phyloP scores from a whole-genome alignment of 1,139 yeast species.

The Magnusiomyces sp. region DNA sequence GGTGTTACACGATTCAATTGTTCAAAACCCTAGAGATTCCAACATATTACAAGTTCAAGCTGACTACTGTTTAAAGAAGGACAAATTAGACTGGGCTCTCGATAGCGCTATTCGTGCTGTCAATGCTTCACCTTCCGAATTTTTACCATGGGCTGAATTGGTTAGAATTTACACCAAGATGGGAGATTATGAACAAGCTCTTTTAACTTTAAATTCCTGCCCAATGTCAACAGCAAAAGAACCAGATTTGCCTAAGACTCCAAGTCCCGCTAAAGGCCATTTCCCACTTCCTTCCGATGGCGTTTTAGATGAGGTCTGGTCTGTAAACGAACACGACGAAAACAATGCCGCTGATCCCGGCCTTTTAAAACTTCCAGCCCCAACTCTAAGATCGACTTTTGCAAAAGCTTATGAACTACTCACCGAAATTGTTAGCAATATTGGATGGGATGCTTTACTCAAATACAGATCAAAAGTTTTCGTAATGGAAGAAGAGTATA shows the following conservation, averaged over 20 bases:
- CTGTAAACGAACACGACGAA: constrained; percentile 38
- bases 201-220: constrained; percentile 77
- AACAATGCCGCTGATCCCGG: constrained; percentile 25
- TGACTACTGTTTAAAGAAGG: constrained; percentile 58
- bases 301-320: constrained; percentile 44
- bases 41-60: constrained; percentile 53
- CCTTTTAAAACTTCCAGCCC: constrained; percentile 52
- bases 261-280: constrained; percentile 60
- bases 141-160: constrained; percentile 70
- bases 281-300: constrained; percentile 80
- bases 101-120: constrained; percentile 69
- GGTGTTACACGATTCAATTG: constrained; percentile 53
- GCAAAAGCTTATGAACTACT: constrained; percentile 70
- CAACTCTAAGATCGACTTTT: constrained; percentile 69
- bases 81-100: constrained; percentile 62
- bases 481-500: constrained; percentile 90
- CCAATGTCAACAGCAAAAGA: constrained; percentile 80
- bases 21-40: constrained; percentile 45
- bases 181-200: constrained; percentile 67
- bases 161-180: constrained; percentile 63
- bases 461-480: constrained; percentile 74
- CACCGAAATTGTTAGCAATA: constrained; percentile 54
- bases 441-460: constrained; percentile 89
- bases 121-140: constrained; percentile 76
- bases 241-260: constrained; percentile 42